Evolutionary conservation across 1,139 yeast genomes (phyloP).

Genomic region (Fermentozyma sake): DNA sequence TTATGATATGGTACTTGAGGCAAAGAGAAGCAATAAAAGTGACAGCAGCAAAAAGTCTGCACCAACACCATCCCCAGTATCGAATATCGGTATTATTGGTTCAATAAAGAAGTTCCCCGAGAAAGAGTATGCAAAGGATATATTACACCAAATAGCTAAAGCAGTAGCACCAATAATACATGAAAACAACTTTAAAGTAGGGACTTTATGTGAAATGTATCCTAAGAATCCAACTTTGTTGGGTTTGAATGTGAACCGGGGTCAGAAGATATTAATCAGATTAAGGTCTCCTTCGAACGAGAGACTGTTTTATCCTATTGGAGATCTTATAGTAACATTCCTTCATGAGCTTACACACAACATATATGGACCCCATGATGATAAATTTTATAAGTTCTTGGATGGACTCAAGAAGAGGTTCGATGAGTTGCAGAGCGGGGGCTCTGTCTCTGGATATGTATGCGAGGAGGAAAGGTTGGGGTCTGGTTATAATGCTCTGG

Average conservation of each 20-base stretch:
- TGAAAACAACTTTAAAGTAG: conserved; percentile 61
- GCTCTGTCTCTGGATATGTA: conserved; percentile 37
- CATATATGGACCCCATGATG: conserved; percentile 74
- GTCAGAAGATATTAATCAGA: conserved; percentile 69
- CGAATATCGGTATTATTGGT: conserved; percentile 49
- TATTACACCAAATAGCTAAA: conserved; percentile 59
- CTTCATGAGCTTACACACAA: conserved; percentile 89
- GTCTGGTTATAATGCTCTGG: conserved; percentile 10
- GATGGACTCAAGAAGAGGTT: conserved; percentile 59
- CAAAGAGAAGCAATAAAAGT: too few relatives aligned
- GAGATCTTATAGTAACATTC: conserved; percentile 74
- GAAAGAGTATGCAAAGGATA: conserved; percentile 51
- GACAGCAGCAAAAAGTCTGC: too few relatives aligned
- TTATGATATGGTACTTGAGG: too few relatives aligned
- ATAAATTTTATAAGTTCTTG: conserved; percentile 58
- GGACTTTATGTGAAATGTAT: conserved; percentile 72
- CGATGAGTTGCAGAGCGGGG: conserved; percentile 47
- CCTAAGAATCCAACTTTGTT: conserved; percentile 67
- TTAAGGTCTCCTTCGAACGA: conserved; percentile 59
- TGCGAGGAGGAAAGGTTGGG: conserved; percentile 59
- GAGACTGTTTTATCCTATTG: conserved; percentile 57
- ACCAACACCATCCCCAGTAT: conserved; percentile 38
- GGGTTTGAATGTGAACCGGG: conserved; percentile 86
- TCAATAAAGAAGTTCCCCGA: conserved; percentile 51
- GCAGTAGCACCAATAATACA: conserved; percentile 73